Evolutionary conservation across 495 filamentous ascomycete species (phyloP), one percentile per base, ranked within the genome.

Genomic region (Podospora tetraspora): DNA sequence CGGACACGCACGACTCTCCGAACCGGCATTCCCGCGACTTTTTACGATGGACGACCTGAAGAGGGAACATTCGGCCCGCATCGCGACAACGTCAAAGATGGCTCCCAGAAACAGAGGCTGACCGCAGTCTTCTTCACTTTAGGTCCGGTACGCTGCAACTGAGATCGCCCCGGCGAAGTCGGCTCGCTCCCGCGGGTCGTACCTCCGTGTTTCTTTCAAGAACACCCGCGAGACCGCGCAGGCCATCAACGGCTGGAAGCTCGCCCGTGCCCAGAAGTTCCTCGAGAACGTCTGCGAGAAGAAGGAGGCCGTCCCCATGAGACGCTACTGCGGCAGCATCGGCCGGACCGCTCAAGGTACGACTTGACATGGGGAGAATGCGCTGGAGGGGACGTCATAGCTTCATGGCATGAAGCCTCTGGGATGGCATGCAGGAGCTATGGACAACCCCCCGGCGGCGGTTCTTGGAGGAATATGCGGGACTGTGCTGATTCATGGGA

Each of bases 151-250:
- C 93, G 93, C 93, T 85, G 92, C 91, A 77, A 92, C 89, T 77
- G 86, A 92, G 79, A 93, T 96, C 81, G 84, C 91, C 75, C 84
- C 90, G 79, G 86, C 88, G 73, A 99, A 98, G 87, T 96, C 92
- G 82, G 96, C 95, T 81, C 92, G 93, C 84, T 89, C 94, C 78
- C 93, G 94, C 82, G 96, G 96, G 81, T 91, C 94, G 80, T 98
- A 98, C 88, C 92, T 99, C 73, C 94, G 95, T 77, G 93, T 97
- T 79, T 95, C 91, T 75, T 97, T 97, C 91, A 98, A 98, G 89
- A 98, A 99, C 89, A 97, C 95, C 82, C 92, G 94, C 79, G 96
- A 99, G 87, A 97, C 95, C 72, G 96, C 95, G 67, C 94, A 97
- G 85, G 93, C 94, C 71, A 93, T 98, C 89, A 97, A 92, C 83